These are phyloP conservation scores for Paracoccidioides lutzii DNA, from an alignment of 2,329 filamentous ascomycete genomes.

Conservation along the genomic window DNA sequence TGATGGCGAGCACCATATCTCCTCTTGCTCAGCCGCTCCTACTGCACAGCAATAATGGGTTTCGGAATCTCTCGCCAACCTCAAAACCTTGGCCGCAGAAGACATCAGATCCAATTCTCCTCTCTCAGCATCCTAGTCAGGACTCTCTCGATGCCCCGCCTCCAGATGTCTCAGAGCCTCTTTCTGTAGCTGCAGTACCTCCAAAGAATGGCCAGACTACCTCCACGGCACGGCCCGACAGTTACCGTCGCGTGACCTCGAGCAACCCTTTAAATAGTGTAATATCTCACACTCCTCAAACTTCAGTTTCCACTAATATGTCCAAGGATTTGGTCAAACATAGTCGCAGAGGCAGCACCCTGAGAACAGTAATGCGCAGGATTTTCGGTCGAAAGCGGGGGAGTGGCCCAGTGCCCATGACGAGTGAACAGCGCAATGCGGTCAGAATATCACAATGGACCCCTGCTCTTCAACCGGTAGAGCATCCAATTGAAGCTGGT, in stretches of 20 bases:
- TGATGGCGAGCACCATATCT: conserved; percentile 1
- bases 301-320: conserved; percentile 14
- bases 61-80: conserved; percentile 5
- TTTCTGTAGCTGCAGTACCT: conserved; percentile 6
- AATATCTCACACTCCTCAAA: conserved; percentile 14
- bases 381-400: conserved; percentile 30
- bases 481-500: conserved; percentile 14
- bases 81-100: conserved; percentile 17
- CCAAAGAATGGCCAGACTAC: conserved; percentile 3
- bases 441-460: conserved; percentile 4
- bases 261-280: conserved; percentile 9
- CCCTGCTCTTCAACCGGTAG: conserved; percentile 9
- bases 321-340: conserved; percentile 18
- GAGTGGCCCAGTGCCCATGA: conserved; percentile 20
- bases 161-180: conserved; percentile 6
- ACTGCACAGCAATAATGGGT: not conserved
- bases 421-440: conserved; percentile 5
- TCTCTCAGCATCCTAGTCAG: conserved; percentile 7
- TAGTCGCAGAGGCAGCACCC: conserved; percentile 29
- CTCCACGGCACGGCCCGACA: conserved; percentile 5
- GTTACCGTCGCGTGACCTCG: conserved; percentile 7
- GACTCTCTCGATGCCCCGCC: conserved; percentile 7
- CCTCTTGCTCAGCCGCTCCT: not conserved
- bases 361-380: conserved; percentile 34
- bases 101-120: conserved; percentile 18